Base-by-base conservation (phyloP, 164 flowering plant genomes). In the Aristolochia californica region DNA sequence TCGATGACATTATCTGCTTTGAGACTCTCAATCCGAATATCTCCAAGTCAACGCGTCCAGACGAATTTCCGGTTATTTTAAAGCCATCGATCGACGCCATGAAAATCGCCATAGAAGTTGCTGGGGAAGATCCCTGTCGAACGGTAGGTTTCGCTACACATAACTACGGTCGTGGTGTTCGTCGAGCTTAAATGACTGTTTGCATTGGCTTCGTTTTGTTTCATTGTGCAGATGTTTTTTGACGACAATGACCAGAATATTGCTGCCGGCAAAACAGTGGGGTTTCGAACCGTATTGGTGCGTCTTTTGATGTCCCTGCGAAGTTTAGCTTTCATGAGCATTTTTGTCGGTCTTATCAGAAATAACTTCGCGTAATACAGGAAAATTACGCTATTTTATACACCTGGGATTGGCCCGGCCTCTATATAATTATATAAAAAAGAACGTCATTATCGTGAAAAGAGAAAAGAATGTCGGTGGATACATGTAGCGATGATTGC, bases 11-110 rank as follows among this genome's bases (percentile, higher is more conserved):
- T 58, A 83, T 91, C 26, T 88, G 93, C 63, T 91, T 91, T 72
- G 96, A 91, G 71, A 84, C 98, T 0, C 70, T 91, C 61, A 91
- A 91, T 38, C 98, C 93, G 5, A 73, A 84, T 55, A 70, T 88
- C 4, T 55, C 78, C 0, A 82, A 61, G 44, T 72, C 87, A 7
- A 65, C 56, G 13, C 72, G 80, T 4, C 83, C 83, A 0, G 80
- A 83, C 5, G 86, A 86, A 63, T 74, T 73, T 61, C 98, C 98
- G 0, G 76, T 91, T 12, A 66, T 88, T 58, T 62, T 88, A 60
- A 91, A 91, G 63, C 98, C 98, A 2, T 81, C 98, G 0, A 30
- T 62, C 51, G 87, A 79, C 5, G 96, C 98, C 54, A 74, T 91
- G 67, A 69, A 72, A 17, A 79, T 82, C 53, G 91, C 95, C 27